phyloP scores from a whole-genome alignment of 768 basidiomycete genomes.

The Kwoniella bestiolae region DNA sequence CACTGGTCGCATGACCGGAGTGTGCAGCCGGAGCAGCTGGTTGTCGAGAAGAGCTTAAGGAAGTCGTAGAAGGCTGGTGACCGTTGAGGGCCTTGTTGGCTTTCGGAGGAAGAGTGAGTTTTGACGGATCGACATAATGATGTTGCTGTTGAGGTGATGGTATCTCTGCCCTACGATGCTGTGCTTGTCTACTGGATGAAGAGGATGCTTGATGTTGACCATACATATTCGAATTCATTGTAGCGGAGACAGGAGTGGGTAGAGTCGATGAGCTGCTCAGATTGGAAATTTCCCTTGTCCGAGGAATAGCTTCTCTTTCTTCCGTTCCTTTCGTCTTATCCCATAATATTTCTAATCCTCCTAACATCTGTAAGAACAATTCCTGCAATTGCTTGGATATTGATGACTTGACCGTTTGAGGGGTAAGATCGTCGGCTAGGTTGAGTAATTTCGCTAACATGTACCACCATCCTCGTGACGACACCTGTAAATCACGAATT shows the following conservation, averaged over 20 bases:
- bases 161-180: not conserved
- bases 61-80: not conserved
- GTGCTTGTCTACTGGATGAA: not conserved
- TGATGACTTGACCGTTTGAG: not conserved
- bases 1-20: not conserved
- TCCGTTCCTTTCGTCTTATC: constrained; percentile 37
- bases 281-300: not conserved
- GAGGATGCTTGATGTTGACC: not conserved
- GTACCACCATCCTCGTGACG: constrained; percentile 33
- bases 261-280: not conserved
- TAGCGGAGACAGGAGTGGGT: not conserved
- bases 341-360: constrained; percentile 42
- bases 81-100: not conserved
- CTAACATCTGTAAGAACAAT: constrained; percentile 26
- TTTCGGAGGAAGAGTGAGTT: constrained; percentile 6
- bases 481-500: constrained; percentile 17
- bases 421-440: constrained; percentile 16
- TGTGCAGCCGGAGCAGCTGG: not conserved
- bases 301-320: constrained; percentile 9
- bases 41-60: too few species aligned
- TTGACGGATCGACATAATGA: constrained; percentile 8
- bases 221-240: not conserved
- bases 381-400: constrained; percentile 18
- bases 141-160: constrained; percentile 8
- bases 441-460: constrained; percentile 27